phyloP scores from a whole-genome alignment of 768 basidiomycete species.

The Chalciporus chontae region DNA sequence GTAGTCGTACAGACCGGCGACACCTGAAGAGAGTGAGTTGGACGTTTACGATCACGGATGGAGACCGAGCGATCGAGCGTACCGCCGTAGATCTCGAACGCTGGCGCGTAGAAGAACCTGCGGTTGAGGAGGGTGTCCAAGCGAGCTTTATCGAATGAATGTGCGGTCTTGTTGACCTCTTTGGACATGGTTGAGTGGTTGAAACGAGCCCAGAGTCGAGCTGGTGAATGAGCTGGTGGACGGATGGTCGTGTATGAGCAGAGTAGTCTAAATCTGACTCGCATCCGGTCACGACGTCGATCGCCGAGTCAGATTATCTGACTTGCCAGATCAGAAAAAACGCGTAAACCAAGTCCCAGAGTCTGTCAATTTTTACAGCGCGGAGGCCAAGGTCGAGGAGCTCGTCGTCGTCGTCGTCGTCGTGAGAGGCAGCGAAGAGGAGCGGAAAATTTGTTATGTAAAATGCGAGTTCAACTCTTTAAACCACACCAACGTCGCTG shows the following conservation, averaged over 20 bases:
- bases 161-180: constrained; percentile 73
- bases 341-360: too few species aligned
- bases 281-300: constrained; percentile 16
- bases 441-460: neutral
- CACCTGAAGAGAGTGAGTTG: constrained; percentile 50
- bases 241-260: neutral
- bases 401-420: neutral
- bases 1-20: constrained; percentile 97
- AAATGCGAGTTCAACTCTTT: neutral
- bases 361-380: neutral
- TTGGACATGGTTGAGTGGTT: constrained; percentile 28
- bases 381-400: neutral
- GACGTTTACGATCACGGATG: neutral
- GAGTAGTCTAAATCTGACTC: constrained; percentile 24
- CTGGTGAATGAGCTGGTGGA: neutral
- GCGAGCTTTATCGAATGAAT: constrained; percentile 81
- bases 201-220: constrained; percentile 3
- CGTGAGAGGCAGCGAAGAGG: neutral
- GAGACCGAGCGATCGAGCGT: constrained; percentile 16
- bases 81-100: constrained; percentile 99
- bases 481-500: too few species aligned
- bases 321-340: neutral
- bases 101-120: constrained; percentile 96
- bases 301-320: constrained; percentile 8
- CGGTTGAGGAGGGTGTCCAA: constrained; percentile 85